Conservation (phyloP, 306 rosid genomes). For the Mimosa bimucronata region DNA sequence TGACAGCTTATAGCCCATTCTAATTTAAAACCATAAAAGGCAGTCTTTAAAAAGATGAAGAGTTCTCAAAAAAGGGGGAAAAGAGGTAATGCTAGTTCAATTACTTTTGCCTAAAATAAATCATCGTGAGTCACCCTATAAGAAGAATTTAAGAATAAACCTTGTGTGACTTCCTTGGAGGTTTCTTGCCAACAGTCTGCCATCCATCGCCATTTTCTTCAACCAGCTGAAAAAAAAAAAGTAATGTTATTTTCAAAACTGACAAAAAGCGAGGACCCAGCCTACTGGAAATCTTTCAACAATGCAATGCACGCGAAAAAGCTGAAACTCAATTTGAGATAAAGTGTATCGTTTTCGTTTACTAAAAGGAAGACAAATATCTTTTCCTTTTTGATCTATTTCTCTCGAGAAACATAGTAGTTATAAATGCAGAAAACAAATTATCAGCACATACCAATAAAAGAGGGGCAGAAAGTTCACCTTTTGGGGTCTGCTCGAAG, state of each 20-base stretch:
- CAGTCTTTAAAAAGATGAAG: neutral
- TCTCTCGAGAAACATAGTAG: slow-evolving; percentile 11
- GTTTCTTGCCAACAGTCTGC: slow-evolving; percentile 77
- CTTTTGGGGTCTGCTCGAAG: slow-evolving; percentile 20
- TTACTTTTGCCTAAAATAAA: slow-evolving; percentile 4
- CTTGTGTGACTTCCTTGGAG: slow-evolving; percentile 68
- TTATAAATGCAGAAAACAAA: neutral
- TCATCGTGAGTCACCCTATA: slow-evolving; percentile 17
- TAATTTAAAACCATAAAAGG: neutral
- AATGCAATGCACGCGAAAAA: slow-evolving; percentile 16
- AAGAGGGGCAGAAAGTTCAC: neutral
- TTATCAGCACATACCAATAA: neutral
- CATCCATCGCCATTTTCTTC: slow-evolving; percentile 66
- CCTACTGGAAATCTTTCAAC: slow-evolving; percentile 33
- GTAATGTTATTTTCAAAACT: neutral
- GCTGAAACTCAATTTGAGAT: slow-evolving; percentile 20
- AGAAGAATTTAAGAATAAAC: slow-evolving; percentile 43
- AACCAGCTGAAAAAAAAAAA: slow-evolving; percentile 51
- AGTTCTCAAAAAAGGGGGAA: neutral
- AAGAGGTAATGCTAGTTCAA: neutral
- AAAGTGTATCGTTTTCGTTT: slow-evolving; percentile 10
- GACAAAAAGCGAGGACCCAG: slow-evolving; percentile 32
- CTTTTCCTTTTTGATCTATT: neutral
- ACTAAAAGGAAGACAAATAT: neutral
- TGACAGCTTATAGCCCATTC: neutral